Evolutionary conservation across 1,139 yeast genomes (phyloP), one percentile per base, ranked within the genome.

Genomic region (Geotrichum cucujoidarum): DNA sequence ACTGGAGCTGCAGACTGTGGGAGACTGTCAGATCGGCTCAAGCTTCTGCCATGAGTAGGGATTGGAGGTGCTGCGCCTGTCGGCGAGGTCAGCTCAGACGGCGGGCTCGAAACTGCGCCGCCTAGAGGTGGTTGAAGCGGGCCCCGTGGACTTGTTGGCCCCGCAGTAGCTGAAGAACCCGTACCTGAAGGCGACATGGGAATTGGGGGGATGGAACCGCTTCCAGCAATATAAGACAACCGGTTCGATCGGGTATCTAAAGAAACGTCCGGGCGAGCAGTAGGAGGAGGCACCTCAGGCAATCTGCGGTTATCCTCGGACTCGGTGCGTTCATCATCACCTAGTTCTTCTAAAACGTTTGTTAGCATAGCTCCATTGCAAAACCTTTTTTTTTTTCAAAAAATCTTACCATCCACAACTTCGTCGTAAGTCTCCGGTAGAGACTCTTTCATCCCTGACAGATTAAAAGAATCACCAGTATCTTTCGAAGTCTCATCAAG

Each of bases 301-400:
- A 31, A 30, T 32, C 37, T 39, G 16, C 50, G 44, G 39, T 38
- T 45, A 29, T 61, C 65, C 27, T 63, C 67, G 0, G 66, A 59
- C 47, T 63, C 67, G 5, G 67, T 63, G 25, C 61, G 54, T 48
- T 63, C 67, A 44, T 63, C 67, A 45, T 63, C 67, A 10, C 67
- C 67, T 14, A 63, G 52, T 41, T 60, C 66, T 34, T 61, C 63
- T 44, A 17, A 22, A 16, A 37, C 36, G 10, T 24, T 20, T 29
- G 22, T 41, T 34, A 21, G 14, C 25, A 43, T 3, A 34, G n/a
- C n/a, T n/a, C n/a, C n/a, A n/a, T n/a, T n/a, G n/a, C n/a, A n/a
- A n/a, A n/a, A n/a, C n/a, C n/a, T n/a, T n/a, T n/a, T n/a, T n/a
- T n/a, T n/a, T n/a, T n/a, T n/a, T n/a, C n/a, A n/a, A n/a, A 11